Conservation (phyloP, 2,329 filamentous ascomycete species). For the Penicillium concentricum region DNA sequence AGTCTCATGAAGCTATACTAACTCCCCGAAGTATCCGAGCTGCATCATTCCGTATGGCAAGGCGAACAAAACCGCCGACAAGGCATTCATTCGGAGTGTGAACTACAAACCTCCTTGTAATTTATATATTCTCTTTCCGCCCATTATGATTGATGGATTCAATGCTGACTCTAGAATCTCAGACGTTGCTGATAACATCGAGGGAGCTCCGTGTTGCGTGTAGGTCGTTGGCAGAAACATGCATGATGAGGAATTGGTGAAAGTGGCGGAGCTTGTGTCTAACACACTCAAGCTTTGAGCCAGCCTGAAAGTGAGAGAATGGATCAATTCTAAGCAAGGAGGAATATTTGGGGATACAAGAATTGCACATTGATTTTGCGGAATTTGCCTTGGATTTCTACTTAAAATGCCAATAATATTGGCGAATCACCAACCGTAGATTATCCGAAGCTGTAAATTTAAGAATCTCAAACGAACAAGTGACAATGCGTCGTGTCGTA, state of each 20-base stretch:
- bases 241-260: background rate
- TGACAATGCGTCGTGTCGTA: too few relatives aligned
- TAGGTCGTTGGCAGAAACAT: background rate
- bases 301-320: background rate
- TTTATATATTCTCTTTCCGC: background rate
- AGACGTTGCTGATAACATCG: constrained; percentile 1
- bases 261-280: background rate
- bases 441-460: background rate
- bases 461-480: background rate
- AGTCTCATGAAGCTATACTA: background rate
- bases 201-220: background rate
- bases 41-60: constrained; percentile 47
- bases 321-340: background rate
- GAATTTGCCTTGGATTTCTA: background rate
- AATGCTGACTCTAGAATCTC: background rate
- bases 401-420: background rate
- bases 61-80: constrained; percentile 44
- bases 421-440: background rate
- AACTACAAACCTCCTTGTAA: constrained; percentile 20
- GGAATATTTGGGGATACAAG: background rate
- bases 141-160: too few relatives aligned
- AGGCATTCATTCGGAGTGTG: constrained; percentile 11
- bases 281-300: background rate
- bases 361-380: background rate
- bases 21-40: constrained; percentile 44